These are phyloP conservation scores for Anthostomella pinea DNA, from an alignment of 2,329 filamentous ascomycete genomes.

Conservation along the genomic window DNA sequence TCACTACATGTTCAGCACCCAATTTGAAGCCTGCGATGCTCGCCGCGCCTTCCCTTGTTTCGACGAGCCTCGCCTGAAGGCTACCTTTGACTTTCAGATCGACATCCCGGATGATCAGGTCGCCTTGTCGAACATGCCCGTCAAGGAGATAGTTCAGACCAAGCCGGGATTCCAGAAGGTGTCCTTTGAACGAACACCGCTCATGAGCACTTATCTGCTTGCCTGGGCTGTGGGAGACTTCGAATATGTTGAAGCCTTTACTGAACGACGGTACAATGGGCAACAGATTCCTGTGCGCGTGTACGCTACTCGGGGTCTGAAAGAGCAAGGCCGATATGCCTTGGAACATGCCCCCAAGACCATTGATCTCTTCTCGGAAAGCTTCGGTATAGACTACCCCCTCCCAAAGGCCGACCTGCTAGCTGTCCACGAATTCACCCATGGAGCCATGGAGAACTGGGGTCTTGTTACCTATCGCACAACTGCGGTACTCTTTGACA, in stretches of 20 bases:
- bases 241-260: conserved; percentile 91
- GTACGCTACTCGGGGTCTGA: conserved; percentile 92
- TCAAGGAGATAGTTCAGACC: conserved; percentile 62
- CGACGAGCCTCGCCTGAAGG: conserved; percentile 95
- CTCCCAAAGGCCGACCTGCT: conserved; percentile 88
- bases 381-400: conserved; percentile 90
- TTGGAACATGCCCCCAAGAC: conserved; percentile 88
- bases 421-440: conserved; percentile 87
- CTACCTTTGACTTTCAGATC: conserved; percentile 90
- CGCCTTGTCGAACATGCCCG: conserved; percentile 93
- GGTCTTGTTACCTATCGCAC: conserved; percentile 94
- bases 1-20: conserved; percentile 84
- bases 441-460: conserved; percentile 94
- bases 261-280: conserved; percentile 85
- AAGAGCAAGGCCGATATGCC: conserved; percentile 86
- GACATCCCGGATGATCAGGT: conserved; percentile 87
- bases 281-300: conserved; percentile 90
- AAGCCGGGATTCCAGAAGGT: conserved; percentile 65
- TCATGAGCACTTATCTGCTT: conserved; percentile 89
- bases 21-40: conserved; percentile 96
- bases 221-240: conserved; percentile 97
- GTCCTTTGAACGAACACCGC: conserved; percentile 76
- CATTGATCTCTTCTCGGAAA: conserved; percentile 94
- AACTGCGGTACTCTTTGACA: conserved; percentile 93
- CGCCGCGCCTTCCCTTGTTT: conserved; percentile 96